phyloP scores from a whole-genome alignment of 305 asterid species.

The Plantago rigida region DNA sequence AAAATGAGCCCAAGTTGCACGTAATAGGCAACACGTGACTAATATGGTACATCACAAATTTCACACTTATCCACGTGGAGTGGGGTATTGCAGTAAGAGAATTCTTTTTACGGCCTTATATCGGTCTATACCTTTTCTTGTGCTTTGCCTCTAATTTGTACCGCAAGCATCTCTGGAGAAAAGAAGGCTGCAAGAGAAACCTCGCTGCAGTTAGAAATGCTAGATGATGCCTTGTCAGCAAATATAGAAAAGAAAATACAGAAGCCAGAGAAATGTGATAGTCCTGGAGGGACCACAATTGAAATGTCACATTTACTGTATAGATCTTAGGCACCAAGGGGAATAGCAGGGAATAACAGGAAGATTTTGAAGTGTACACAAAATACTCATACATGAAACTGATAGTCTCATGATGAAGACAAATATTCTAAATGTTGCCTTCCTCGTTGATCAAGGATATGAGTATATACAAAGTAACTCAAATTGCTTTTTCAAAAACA shows the following conservation, averaged over 20 bases:
- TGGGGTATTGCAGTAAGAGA: background rate
- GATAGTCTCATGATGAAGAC: too few species aligned
- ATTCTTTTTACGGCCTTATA: background rate
- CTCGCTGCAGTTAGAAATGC: constrained; percentile 34
- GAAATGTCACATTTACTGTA: background rate
- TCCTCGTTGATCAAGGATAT: too few species aligned
- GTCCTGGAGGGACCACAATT: constrained; percentile 7
- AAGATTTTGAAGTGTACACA: too few species aligned
- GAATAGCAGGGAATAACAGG: too few species aligned
- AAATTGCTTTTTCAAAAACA: too few species aligned
- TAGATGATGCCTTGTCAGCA: constrained; percentile 9
- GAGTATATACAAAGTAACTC: too few species aligned
- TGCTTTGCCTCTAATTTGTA: constrained; percentile 81
- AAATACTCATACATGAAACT: too few species aligned
- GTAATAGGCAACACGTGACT: too few species aligned
- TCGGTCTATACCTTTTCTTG: constrained; percentile 53
- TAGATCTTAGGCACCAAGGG: background rate
- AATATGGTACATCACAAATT: too few species aligned
- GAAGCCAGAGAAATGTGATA: constrained; percentile 4
- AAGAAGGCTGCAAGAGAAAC: constrained; percentile 63
- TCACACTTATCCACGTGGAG: background rate
- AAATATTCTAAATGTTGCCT: too few species aligned
- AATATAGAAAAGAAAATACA: background rate
- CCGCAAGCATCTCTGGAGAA: constrained; percentile 70
- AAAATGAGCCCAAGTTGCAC: too few species aligned